A percentile compares a stretch with the other conserved stretches of the same genome.
Evolutionary conservation across 1,284 basidiomycete genomes (phyloP).

Genomic region (Moniliophthora roreri): DNA sequence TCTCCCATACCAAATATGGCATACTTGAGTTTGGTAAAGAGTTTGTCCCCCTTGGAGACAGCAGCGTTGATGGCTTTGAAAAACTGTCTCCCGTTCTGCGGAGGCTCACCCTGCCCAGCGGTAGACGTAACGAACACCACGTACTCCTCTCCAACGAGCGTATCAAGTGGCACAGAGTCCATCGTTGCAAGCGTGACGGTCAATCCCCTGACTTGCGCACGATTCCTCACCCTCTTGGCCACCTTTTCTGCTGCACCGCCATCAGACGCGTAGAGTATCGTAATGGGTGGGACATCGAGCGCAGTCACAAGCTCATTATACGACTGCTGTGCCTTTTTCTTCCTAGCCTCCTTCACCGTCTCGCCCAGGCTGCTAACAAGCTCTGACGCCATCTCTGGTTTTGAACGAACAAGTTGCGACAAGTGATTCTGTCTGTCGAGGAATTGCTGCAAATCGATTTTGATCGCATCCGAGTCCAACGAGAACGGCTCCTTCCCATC

Average conservation of each 20-base stretch:
- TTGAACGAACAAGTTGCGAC: conserved; percentile 84
- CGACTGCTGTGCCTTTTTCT: conserved; percentile 80
- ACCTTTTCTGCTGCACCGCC: conserved; percentile 95
- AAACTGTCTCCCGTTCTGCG: conserved; percentile 92
- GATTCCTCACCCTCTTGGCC: conserved; percentile 83
- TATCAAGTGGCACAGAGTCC: conserved; percentile 79
- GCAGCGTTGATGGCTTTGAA: conserved; percentile 85
- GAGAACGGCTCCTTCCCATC: conserved; percentile 83
- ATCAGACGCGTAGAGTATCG: conserved; percentile 92
- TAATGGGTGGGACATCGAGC: conserved; percentile 88
- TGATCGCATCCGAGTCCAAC: conserved; percentile 92
- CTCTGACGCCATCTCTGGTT: conserved; percentile 81
- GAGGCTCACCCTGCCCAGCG: conserved; percentile 99
- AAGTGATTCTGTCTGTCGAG: conserved; percentile 96
- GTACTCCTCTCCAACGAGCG: conserved; percentile 76
- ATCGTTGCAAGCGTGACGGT: conserved; percentile 72
- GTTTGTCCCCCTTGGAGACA: conserved; percentile 52
- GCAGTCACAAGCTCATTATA: conserved; percentile 85
- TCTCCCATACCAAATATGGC: conserved; percentile 96
- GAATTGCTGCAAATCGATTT: conserved; percentile 94
- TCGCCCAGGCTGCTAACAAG: conserved; percentile 86
- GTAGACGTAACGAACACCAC: conserved; percentile 91
- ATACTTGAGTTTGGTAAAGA: conserved; percentile 67
- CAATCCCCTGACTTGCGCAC: conserved; percentile 86
- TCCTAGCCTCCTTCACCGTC: conserved; percentile 82